Evolutionary conservation across 306 rosid genomes (phyloP).

Genomic region (Malus orientalis): DNA sequence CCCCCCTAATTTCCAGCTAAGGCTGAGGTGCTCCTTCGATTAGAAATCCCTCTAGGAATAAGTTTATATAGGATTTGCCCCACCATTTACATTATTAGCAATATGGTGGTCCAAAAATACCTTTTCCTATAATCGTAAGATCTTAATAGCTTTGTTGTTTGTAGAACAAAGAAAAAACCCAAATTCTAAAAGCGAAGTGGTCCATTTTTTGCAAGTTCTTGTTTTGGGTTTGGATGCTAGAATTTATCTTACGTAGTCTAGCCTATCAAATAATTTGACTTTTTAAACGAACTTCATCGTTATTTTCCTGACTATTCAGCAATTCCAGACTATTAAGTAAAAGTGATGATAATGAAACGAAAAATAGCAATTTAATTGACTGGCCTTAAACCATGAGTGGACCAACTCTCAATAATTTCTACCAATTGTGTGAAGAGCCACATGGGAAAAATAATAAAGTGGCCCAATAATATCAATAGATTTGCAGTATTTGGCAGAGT

Average conservation of each 20-base stretch:
- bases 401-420: not conserved
- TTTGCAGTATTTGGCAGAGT: not conserved
- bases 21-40: not conserved
- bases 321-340: too few relatives aligned
- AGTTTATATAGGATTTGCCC: not conserved
- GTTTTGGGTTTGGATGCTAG: not conserved
- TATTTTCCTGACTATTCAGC: too few relatives aligned
- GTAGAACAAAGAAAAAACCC: not conserved
- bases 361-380: not conserved
- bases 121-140: not conserved
- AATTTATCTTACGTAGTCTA: too few relatives aligned
- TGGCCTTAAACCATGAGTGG: not conserved
- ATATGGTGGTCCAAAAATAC: not conserved
- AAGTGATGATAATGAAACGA: not conserved
- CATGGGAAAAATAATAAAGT: not conserved
- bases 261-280: too few relatives aligned
- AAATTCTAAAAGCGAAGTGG: not conserved
- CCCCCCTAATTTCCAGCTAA: not conserved
- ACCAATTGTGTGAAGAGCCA: not conserved
- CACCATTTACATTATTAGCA: not conserved
- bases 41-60: not conserved
- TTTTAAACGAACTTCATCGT: too few relatives aligned
- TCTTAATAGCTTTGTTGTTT: not conserved
- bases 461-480: not conserved
- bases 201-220: not conserved